A percentile compares a stretch with the other conserved stretches of the same genome.
Evolutionary conservation across 495 filamentous ascomycete genomes (phyloP).

Genomic region (Aspergillus cristatus): DNA sequence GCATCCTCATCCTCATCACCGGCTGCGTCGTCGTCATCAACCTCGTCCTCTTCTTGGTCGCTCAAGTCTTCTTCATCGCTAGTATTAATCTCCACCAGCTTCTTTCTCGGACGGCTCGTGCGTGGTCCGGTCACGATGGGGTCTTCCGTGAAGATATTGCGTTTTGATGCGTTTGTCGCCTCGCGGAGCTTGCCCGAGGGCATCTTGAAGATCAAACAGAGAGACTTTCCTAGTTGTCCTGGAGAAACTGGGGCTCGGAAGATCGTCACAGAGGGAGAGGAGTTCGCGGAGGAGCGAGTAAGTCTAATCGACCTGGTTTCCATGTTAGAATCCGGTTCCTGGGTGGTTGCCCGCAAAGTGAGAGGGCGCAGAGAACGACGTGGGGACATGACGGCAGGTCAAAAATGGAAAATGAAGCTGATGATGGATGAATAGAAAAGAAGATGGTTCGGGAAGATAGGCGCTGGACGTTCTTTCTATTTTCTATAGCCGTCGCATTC

Average conservation of each 20-base stretch:
- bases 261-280: slow-evolving; percentile 35
- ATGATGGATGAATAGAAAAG: too few relatives aligned
- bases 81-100: slow-evolving; percentile 55
- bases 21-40: slow-evolving; percentile 41
- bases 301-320: slow-evolving; percentile 23
- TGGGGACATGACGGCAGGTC: slow-evolving; percentile 29
- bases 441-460: too few relatives aligned
- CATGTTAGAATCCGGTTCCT: slow-evolving; percentile 30
- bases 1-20: slow-evolving; percentile 50
- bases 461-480: too few relatives aligned
- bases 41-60: slow-evolving; percentile 41
- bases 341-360: slow-evolving; percentile 25
- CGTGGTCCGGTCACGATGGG: slow-evolving; percentile 55
- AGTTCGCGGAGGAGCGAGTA: slow-evolving; percentile 27
- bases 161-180: slow-evolving; percentile 42
- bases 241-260: slow-evolving; percentile 48
- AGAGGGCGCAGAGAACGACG: slow-evolving; percentile 44
- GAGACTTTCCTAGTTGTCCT: slow-evolving; percentile 50
- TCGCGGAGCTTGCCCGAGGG: slow-evolving; percentile 74
- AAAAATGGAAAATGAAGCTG: neutral
- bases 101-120: slow-evolving; percentile 56
- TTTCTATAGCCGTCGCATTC: too few relatives aligned
- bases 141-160: slow-evolving; percentile 43
- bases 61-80: slow-evolving; percentile 47
- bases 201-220: slow-evolving; percentile 78